These are phyloP conservation scores for Chaetomiaceae sp. DNA, from an alignment of 2,329 filamentous ascomycete genomes.

Conservation along the genomic window DNA sequence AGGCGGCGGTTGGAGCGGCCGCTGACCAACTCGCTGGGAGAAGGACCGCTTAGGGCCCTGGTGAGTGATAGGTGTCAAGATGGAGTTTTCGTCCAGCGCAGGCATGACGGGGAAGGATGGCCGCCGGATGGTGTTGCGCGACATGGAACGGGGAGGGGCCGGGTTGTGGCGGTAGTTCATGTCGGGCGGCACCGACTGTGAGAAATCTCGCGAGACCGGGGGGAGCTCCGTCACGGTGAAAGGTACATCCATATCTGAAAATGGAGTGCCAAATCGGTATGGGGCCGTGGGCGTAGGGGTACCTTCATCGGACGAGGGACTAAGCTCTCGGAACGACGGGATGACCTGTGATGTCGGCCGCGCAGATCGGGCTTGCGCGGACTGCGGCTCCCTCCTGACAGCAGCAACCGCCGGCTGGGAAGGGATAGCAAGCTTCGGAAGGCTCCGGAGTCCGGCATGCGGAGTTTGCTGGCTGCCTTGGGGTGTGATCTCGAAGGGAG, in stretches of 20 bases:
- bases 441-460: slow-evolving; percentile 53
- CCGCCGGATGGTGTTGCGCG: slow-evolving; percentile 55
- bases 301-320: slow-evolving; percentile 38
- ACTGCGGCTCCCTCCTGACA: slow-evolving; percentile 27
- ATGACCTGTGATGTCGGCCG: slow-evolving; percentile 26
- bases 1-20: slow-evolving; percentile 48
- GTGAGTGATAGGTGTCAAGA: slow-evolving; percentile 24
- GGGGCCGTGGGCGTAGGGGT: slow-evolving; percentile 56
- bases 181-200: slow-evolving; percentile 88
- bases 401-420: slow-evolving; percentile 30
- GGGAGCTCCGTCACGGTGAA: slow-evolving; percentile 67
- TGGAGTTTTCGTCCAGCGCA: slow-evolving; percentile 61
- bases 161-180: slow-evolving; percentile 67
- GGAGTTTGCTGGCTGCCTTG: slow-evolving; percentile 33
- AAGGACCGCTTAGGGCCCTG: slow-evolving; percentile 34
- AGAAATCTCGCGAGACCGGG: slow-evolving; percentile 71
- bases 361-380: slow-evolving; percentile 26
- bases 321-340: slow-evolving; percentile 27
- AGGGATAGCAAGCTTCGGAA: slow-evolving; percentile 62
- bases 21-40: slow-evolving; percentile 37
- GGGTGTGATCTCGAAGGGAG: slow-evolving; percentile 63
- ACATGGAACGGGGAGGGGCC: slow-evolving; percentile 44
- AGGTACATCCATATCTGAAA: slow-evolving; percentile 87
- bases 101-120: slow-evolving; percentile 67
- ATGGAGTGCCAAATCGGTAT: slow-evolving; percentile 78